Base-by-base conservation (phyloP, 805 yeast genomes). In the Hyphopichia homilentoma region DNA sequence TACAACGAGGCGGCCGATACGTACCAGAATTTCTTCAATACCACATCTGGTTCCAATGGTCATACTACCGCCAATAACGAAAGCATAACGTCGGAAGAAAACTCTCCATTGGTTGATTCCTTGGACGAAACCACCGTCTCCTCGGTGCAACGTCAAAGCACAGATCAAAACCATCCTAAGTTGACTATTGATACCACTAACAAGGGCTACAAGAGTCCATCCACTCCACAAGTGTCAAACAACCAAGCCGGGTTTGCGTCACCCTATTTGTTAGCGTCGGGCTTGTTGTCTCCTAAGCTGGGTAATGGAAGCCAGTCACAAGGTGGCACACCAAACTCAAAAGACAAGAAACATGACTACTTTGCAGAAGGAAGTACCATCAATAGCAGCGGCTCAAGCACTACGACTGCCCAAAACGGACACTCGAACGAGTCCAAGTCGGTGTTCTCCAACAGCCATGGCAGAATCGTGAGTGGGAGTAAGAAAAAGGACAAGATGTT, bases 191-290 rank as follows among this genome's bases (percentile, higher is more conserved):
- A 63, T 41, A 60, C 69, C 6, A 48, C 44, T 4, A 14, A 27
- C 19, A 41, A 40, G 23, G 28, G 33, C 12, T 26, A 40, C 14
- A 46, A 39, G 25, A 57, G 67, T 3, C 72, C 75, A 1, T 46
- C 58, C 14, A 63, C 73, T 1, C 65, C 70, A 2, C 68, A 61
- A 21, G 47, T 22, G 34, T 46, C 53, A 5, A 25, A 43, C 6
- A 32, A 27, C 16, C 48, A 46, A 27, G 50, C 54, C 22, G 86
- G 86, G 0, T 74, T 81, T 50, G 71, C 81, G 0, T 79, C 87
- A 5, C 87, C 88, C 2, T 82, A 79, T 43, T 61, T 80, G 28
- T 54, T 80, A 37, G 83, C 85, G 0, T 74, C 84, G 0, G 85
- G 84, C 1, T 47, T 75, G 19, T 49, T 72, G 30, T 71, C 84